Percentiles rank a stretch among this genome's conserved stretches.
Conservation (phyloP, 805 yeast genomes). For the Ogataea kodamae region DNA sequence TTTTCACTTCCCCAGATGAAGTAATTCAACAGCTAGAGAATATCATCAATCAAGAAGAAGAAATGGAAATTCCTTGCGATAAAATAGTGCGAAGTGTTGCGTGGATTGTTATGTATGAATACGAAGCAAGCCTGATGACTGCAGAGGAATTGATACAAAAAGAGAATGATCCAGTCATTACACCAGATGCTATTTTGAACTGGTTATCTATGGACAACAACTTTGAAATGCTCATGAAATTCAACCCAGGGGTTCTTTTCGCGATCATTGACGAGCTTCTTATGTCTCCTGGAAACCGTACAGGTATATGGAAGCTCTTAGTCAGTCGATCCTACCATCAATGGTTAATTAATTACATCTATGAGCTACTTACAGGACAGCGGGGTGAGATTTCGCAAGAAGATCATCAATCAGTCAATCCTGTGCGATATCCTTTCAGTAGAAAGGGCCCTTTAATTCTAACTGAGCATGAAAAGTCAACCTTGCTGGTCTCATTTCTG, state of each 20-base stretch:
- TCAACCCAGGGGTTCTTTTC: constrained; percentile 51
- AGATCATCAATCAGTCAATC: constrained; percentile 1
- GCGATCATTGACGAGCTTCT: constrained; percentile 65
- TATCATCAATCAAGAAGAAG: constrained; percentile 29
- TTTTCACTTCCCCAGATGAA: constrained; percentile 28
- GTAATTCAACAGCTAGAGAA: constrained; percentile 24
- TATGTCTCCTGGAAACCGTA: constrained; percentile 62
- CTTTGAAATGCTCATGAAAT: constrained; percentile 47
- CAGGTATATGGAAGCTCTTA: constrained; percentile 63
- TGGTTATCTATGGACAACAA: constrained; percentile 41
- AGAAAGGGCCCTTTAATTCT: constrained; percentile 53
- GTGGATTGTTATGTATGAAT: constrained; percentile 40
- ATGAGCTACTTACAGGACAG: constrained; percentile 53
- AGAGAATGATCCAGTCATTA: constrained; percentile 31
- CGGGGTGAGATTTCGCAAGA: constrained; percentile 40
- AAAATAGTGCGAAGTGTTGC: constrained; percentile 48
- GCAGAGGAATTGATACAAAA: constrained; percentile 17
- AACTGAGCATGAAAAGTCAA: constrained; percentile 57
- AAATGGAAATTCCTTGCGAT: constrained; percentile 33
- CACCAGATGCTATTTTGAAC: constrained; percentile 51
- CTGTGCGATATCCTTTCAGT: constrained; percentile 39
- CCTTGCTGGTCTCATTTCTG: constrained; percentile 69
- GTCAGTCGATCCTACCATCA: constrained; percentile 59
- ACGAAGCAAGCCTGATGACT: constrained; percentile 23
- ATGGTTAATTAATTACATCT: constrained; percentile 57